Conservation (phyloP, 441 rosid genomes). For the Theobroma grandiflorum region DNA sequence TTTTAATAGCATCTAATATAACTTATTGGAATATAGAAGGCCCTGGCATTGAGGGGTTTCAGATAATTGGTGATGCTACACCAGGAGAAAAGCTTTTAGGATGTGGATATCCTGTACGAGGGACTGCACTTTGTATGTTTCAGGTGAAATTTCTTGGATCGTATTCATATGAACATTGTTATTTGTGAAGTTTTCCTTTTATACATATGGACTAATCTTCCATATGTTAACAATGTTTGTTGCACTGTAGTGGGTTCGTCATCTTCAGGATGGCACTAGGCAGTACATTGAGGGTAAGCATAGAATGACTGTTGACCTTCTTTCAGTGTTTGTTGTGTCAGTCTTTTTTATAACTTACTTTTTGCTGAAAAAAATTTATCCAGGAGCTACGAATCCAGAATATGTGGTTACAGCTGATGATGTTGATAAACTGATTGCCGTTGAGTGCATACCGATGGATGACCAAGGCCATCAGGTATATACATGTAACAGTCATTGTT, state of each 20-base stretch:
- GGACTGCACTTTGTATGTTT: conserved; percentile 98
- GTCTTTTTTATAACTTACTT: conserved; percentile 22
- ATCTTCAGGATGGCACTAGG: conserved; percentile 95
- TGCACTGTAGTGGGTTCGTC: conserved; percentile 85
- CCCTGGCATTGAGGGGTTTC: conserved; percentile 94
- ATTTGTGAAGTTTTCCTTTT: background rate
- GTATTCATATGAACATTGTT: background rate
- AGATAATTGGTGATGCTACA: conserved; percentile 87
- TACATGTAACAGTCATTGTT: conserved; percentile 13
- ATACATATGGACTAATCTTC: conserved; percentile 7
- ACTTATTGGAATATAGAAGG: conserved; percentile 57
- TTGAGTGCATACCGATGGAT: conserved; percentile 99
- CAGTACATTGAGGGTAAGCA: conserved; percentile 93
- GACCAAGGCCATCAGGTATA: conserved; percentile 93
- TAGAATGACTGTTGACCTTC: conserved; percentile 17
- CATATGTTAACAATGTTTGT: conserved; percentile 20
- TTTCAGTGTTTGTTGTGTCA: conserved; percentile 6
- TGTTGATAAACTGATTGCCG: conserved; percentile 94
- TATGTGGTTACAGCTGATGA: conserved; percentile 98
- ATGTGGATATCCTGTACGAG: conserved; percentile 90
- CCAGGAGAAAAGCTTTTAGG: conserved; percentile 97
- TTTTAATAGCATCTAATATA: conserved; percentile 35
- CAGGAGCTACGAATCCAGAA: conserved; percentile 99
- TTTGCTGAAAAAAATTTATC: conserved; percentile 20
- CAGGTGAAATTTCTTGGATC: conserved; percentile 58